Base-by-base conservation (phyloP, 2,329 filamentous ascomycete genomes). In the Apiospora aurea region DNA sequence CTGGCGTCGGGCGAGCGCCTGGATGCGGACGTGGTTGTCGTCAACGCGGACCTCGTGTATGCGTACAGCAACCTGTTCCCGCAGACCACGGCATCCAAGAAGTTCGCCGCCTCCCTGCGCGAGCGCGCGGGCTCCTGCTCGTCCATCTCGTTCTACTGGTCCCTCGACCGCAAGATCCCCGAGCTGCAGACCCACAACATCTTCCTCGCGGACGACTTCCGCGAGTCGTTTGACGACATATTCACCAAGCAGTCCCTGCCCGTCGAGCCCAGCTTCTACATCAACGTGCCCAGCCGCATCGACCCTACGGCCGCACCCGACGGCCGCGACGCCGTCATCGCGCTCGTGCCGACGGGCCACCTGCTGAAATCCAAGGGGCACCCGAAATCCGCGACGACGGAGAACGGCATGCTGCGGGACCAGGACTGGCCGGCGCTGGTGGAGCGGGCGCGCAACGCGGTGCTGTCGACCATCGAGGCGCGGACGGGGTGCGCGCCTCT, bases 101-200 rank as follows among this genome's bases (percentile, higher is more conserved):
- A 73, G 26, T 84, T 85, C 75, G 81, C 80, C 70, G 75, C 78
- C 70, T 81, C 80, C 4, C 80, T 88, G 6, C 79, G 82, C 43
- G 85, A 86, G 72, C 83, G 87, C 6, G 83, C 87, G 16, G 87
- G 90, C 1, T 93, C 91, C 0, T 94, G 92, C 82, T 92, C 90
- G 74, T 92, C 90, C 72, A 92, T 94, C 75, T 93, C 91, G 6
- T 94, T 94, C 82, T 94, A 94, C 84, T 95, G 92, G 92, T 88
- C 89, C 2, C 85, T 94, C 26, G 85, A 89, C 72, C 83, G 85
- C 69, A 85, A 86, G 69, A 82, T 94, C 1, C 88, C 89, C 0
- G 87, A 92, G 79, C 86, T 95, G 2, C 84, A 87, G 24, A 88
- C 90, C 0, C 93, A 95, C 82, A 95, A 94, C 79, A 93, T 94